Conservation (phyloP, 768 basidiomycete species). For the Tubosaeta brunneosetosa region DNA sequence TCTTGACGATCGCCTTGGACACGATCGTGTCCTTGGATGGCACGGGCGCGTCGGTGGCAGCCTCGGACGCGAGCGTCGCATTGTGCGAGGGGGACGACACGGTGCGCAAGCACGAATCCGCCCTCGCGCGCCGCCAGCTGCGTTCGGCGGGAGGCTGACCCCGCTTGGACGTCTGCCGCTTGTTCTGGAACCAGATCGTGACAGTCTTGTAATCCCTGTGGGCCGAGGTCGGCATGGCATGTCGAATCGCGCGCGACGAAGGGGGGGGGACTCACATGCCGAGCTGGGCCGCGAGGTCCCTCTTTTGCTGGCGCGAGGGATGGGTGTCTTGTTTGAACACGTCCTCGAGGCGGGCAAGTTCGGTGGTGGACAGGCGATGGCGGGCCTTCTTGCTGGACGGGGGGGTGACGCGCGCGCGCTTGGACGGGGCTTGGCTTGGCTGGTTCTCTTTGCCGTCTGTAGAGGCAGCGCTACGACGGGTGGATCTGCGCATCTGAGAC, state of each 20-base stretch:
- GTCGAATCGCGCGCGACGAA: not conserved
- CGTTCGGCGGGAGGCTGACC: not conserved
- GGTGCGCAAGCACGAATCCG: constrained; percentile 21
- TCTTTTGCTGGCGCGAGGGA: constrained; percentile 28
- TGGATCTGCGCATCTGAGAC: constrained; percentile 27
- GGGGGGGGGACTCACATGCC: constrained; percentile 21
- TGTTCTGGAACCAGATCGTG: constrained; percentile 84
- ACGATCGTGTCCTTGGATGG: not conserved
- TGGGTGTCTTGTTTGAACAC: constrained; percentile 27
- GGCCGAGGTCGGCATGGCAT: not conserved
- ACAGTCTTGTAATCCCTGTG: constrained; percentile 42
- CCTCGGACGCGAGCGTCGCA: constrained; percentile 16
- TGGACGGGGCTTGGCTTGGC: not conserved
- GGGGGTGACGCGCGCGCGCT: not conserved
- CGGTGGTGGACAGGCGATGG: constrained; percentile 34
- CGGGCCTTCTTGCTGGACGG: constrained; percentile 26
- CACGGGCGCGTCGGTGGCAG: not conserved
- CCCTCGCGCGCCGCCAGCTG: not conserved
- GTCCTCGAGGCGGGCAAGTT: constrained; percentile 26
- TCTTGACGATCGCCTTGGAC: constrained; percentile 16
- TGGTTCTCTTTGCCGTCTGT: constrained; percentile 17
- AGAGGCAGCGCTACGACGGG: constrained; percentile 18
- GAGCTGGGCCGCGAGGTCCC: constrained; percentile 24
- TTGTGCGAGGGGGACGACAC: constrained; percentile 30
- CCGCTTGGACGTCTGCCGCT: constrained; percentile 52